Base-by-base conservation (phyloP, 176 grass and related monocot species). In the Saccharum officinarum region DNA sequence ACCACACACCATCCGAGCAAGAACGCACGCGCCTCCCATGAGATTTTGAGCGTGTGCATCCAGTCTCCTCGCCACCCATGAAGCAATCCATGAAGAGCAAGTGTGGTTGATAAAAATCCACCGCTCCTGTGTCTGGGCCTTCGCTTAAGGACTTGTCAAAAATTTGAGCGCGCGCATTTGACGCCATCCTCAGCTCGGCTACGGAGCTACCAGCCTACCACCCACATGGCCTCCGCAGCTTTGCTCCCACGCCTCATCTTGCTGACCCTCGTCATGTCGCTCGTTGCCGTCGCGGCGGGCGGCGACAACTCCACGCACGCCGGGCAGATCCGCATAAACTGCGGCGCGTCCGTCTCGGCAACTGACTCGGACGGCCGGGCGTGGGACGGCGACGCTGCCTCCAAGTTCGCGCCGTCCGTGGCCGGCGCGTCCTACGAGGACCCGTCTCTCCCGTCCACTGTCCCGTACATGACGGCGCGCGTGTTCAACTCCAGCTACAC, bases 401-500 rank as follows among this genome's bases (percentile, higher is more conserved):
- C 94, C 60, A 87, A 42, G 46, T 82, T 57, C 66, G 71, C 74
- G 39, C 10, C 79, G 1, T 45, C 73, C 20, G 41, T 31, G 39
- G 36, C 81, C 37, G 4, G 0, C 1, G 52, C 86, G 1, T 3
- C 76, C 22, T 68, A 45, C 61, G 41, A 36, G 49, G 83, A 89
- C 69, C 60, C 92, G 0, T 87, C 86, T 1, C 87, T 97, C 52
- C 92, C 86, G 3, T 61, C 67, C 10, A 3, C 60, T 6, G 28
- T 90, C 41, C 90, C 90, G 0, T 95, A 61, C 82, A 55, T 30
- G 73, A 88, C 74, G 1, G 93, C 90, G 44, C 72, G 93, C 13
- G 40, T 86, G 41, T 78, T 97, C 92, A n/a, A 39, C 26, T 87
- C 92, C 26, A 26, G 15, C 20, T 92, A 90, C 81, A 91, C 92